These are phyloP conservation scores for Beauveria varroae DNA, from an alignment of 2,329 filamentous ascomycete species.

Conservation along the genomic window DNA sequence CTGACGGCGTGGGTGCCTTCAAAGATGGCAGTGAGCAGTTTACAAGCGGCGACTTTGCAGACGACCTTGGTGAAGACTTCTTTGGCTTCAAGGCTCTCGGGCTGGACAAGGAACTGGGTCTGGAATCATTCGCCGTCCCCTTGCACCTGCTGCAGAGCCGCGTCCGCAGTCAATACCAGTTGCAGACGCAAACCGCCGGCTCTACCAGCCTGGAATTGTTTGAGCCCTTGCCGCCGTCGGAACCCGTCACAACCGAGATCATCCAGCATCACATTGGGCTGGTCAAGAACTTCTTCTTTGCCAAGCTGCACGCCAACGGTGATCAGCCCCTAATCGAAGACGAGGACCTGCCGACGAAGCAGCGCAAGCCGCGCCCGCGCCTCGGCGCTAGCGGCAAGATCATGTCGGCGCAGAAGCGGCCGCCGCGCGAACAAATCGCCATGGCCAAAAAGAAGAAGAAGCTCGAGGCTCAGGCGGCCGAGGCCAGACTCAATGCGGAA, in stretches of 20 bases:
- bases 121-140: slow-evolving; percentile 82
- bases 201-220: slow-evolving; percentile 55
- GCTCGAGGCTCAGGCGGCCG: slow-evolving; percentile 52
- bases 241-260: slow-evolving; percentile 72
- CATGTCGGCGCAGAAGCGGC: slow-evolving; percentile 73
- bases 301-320: slow-evolving; percentile 76
- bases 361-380: slow-evolving; percentile 65
- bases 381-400: slow-evolving; percentile 74
- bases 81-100: slow-evolving; percentile 96
- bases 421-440: slow-evolving; percentile 73
- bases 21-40: slow-evolving; percentile 97
- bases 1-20: slow-evolving; percentile 84
- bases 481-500: slow-evolving; percentile 31
- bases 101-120: slow-evolving; percentile 81
- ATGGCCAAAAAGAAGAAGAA: slow-evolving; percentile 87
- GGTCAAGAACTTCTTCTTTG: slow-evolving; percentile 84
- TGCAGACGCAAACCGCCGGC: slow-evolving; percentile 59
- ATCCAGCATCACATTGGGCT: slow-evolving; percentile 77
- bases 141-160: slow-evolving; percentile 89
- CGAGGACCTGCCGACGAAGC: slow-evolving; percentile 88
- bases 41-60: slow-evolving; percentile 91
- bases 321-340: slow-evolving; percentile 82
- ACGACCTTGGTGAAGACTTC: slow-evolving; percentile 97
- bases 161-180: slow-evolving; percentile 77
- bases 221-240: slow-evolving; percentile 59